phyloP scores from a whole-genome alignment of 805 yeast genomes.

The Starmerella kuoi region DNA sequence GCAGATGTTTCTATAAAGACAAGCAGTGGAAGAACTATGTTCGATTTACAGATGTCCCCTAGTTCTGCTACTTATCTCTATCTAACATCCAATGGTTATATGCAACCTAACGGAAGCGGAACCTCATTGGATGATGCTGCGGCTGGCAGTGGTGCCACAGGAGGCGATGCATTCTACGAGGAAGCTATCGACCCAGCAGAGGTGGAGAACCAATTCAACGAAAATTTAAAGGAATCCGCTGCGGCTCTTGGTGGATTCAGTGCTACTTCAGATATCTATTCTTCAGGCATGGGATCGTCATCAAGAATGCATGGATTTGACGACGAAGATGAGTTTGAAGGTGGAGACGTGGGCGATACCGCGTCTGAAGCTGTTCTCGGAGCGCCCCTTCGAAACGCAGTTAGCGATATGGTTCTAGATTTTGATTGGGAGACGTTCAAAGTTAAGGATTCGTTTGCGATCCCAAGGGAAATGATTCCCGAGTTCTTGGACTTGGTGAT shows the following conservation, averaged over 20 bases:
- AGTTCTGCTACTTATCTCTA: slow-evolving; percentile 14
- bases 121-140: not conserved
- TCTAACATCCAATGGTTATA: slow-evolving; percentile 10
- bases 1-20: slow-evolving; percentile 31
- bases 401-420: slow-evolving; percentile 12
- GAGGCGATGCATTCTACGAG: slow-evolving; percentile 14
- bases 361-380: slow-evolving; percentile 1
- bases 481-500: slow-evolving; percentile 31
- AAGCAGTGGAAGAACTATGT: slow-evolving; percentile 24
- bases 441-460: slow-evolving; percentile 33
- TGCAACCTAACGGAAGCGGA: not conserved
- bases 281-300: no score
- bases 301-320: not conserved
- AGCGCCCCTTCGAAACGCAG: slow-evolving; percentile 6
- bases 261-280: slow-evolving; percentile 1
- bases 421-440: slow-evolving; percentile 34
- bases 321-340: slow-evolving; percentile 4
- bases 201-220: slow-evolving; percentile 18
- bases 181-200: slow-evolving; percentile 20
- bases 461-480: slow-evolving; percentile 30
- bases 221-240: slow-evolving; percentile 19
- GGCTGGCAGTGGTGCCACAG: no score
- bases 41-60: slow-evolving; percentile 13
- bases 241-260: slow-evolving; percentile 20
- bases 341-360: not conserved